A percentile compares a stretch with the other conserved stretches of the same genome.
Conservation (phyloP, 2,329 filamentous ascomycete species). For the Paraconiothyrium sp. region DNA sequence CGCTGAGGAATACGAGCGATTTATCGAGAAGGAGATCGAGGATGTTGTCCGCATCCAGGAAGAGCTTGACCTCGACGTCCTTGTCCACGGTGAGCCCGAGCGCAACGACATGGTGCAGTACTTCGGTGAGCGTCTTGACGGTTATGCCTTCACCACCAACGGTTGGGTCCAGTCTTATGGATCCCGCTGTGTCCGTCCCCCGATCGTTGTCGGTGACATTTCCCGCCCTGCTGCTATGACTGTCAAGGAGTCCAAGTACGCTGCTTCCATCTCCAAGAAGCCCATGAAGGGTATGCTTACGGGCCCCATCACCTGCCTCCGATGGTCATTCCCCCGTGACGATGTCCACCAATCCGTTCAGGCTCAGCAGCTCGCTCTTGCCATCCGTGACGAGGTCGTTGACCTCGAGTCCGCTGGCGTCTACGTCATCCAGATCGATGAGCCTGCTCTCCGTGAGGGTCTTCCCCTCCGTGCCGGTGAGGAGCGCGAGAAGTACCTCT, state of each 20-base stretch:
- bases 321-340: constrained; percentile 99
- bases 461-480: constrained; percentile 92
- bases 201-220: constrained; percentile 98
- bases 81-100: constrained; percentile 98
- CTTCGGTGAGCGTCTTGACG: constrained; percentile 96
- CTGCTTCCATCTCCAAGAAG: constrained; percentile 94
- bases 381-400: constrained; percentile 96
- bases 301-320: constrained; percentile 96
- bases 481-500: constrained; percentile 96
- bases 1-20: constrained; percentile 91
- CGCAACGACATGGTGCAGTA: constrained; percentile 99
- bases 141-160: constrained; percentile 98
- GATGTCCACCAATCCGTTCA: constrained; percentile 99
- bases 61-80: constrained; percentile 95
- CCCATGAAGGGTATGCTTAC: constrained; percentile 99
- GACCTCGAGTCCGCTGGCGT: constrained; percentile 97
- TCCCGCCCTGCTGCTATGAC: constrained; percentile 97
- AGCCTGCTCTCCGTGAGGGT: constrained; percentile 99
- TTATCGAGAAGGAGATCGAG: constrained; percentile 99
- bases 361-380: constrained; percentile 97
- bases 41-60: constrained; percentile 97
- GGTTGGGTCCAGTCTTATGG: constrained; percentile 99
- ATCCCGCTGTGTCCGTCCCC: constrained; percentile 96
- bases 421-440: constrained; percentile 98
- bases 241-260: constrained; percentile 99